Evolutionary conservation across 768 basidiomycete species (phyloP).

Genomic region (Suillus sp.): DNA sequence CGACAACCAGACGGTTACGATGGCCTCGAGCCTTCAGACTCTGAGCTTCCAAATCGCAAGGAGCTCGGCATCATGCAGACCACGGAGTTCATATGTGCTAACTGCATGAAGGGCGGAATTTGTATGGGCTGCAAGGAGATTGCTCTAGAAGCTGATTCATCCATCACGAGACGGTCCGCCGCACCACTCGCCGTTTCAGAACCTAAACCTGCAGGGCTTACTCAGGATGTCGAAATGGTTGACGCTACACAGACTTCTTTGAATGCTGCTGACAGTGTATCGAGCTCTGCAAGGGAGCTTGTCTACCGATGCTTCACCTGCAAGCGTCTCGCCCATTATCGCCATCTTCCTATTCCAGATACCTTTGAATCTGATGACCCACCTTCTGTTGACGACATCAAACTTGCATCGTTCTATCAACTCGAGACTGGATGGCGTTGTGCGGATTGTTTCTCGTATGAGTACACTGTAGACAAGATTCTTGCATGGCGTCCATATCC

Average conservation of each 20-base stretch:
- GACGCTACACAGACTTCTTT: conserved; percentile 24
- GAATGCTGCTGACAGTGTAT: conserved; percentile 21
- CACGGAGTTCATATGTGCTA: conserved; percentile 78
- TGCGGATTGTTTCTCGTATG: conserved; percentile 74
- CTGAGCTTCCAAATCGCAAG: conserved; percentile 46
- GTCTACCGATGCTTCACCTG: conserved; percentile 85
- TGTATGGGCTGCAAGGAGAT: conserved; percentile 75
- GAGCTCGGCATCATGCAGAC: conserved; percentile 55
- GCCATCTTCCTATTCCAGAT: conserved; percentile 59
- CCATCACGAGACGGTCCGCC: conserved; percentile 20
- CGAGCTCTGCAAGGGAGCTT: conserved; percentile 41
- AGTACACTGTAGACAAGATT: conserved; percentile 76
- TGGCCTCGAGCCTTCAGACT: conserved; percentile 20
- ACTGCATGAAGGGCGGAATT: conserved; percentile 74
- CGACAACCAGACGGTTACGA: conserved; percentile 27
- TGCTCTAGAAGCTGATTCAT: conserved; percentile 50
- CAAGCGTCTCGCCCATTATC: conserved; percentile 82
- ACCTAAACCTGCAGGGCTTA: not conserved
- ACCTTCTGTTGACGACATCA: conserved; percentile 29
- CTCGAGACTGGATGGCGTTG: conserved; percentile 62
- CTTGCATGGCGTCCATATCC: conserved; percentile 91
- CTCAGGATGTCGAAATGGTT: conserved; percentile 39
- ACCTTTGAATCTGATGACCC: conserved; percentile 34
- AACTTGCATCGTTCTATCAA: conserved; percentile 68
- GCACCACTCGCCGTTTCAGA: conserved; percentile 8